Conservation (phyloP, 176 grass and related monocot species). For the Carex pumila region DNA sequence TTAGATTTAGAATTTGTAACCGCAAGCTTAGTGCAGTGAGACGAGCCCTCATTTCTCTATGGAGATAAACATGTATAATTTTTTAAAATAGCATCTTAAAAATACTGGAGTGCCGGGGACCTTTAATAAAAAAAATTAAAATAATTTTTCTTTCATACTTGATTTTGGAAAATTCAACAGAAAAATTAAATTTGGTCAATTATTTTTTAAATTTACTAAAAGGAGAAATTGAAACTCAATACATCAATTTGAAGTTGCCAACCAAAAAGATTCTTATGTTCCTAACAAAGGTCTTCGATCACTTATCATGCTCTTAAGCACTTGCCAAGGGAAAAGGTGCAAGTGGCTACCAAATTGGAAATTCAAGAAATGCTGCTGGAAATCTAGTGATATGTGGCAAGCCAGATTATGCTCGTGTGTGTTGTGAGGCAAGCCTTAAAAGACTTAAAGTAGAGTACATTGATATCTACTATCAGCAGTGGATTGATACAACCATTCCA, state of each 20-base stretch:
- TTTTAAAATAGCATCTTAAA: too few relatives aligned
- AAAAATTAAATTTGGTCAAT: too few relatives aligned
- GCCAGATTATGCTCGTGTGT: slow-evolving; percentile 33
- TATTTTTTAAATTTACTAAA: too few relatives aligned
- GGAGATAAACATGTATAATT: too few relatives aligned
- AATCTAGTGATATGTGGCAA: slow-evolving; percentile 11
- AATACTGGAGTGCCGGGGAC: too few relatives aligned
- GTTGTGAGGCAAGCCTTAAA: slow-evolving; percentile 28
- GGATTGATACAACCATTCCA: slow-evolving; percentile 28
- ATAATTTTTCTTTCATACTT: too few relatives aligned
- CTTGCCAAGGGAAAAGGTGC: slow-evolving; percentile 10
- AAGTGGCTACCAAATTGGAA: slow-evolving; percentile 41
- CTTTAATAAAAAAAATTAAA: too few relatives aligned
- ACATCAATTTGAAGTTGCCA: background rate
- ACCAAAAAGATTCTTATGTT: background rate
- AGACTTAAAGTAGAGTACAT: slow-evolving; percentile 40
- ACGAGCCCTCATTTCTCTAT: too few relatives aligned
- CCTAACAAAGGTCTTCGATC: background rate
- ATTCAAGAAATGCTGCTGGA: background rate
- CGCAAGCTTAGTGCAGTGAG: too few relatives aligned
- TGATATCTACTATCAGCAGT: slow-evolving; percentile 45
- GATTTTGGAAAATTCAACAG: too few relatives aligned
- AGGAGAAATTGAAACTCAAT: too few relatives aligned
- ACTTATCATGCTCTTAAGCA: slow-evolving; percentile 19
- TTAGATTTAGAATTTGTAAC: too few relatives aligned